Evolutionary conservation across 208 protist genomes (phyloP).

Genomic region (Phytomonas sp.): DNA sequence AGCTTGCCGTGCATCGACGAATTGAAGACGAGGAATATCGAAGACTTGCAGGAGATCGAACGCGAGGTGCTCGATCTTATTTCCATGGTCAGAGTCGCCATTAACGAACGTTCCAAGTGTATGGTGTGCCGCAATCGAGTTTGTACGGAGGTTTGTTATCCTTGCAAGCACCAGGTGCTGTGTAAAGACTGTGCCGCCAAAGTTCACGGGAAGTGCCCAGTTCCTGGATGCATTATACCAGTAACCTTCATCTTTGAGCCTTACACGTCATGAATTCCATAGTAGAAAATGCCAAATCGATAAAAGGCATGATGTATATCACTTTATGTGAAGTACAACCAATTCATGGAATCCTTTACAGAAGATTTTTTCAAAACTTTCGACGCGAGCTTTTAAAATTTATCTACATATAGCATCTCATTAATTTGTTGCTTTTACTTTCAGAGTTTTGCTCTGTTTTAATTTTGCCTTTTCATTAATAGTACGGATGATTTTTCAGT

Average conservation of each 20-base stretch:
- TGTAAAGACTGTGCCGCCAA: constrained; percentile 72
- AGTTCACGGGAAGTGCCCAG: constrained; percentile 62
- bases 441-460: background rate
- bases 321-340: background rate
- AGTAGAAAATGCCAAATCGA: background rate
- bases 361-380: background rate
- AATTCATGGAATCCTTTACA: background rate
- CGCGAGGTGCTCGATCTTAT: constrained; percentile 74
- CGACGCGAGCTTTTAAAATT: background rate
- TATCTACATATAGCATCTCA: background rate
- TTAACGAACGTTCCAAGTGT: constrained; percentile 82
- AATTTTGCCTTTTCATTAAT: background rate
- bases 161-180: constrained; percentile 85
- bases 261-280: constrained; percentile 37
- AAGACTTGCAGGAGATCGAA: constrained; percentile 81
- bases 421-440: constrained; percentile 1
- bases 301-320: background rate
- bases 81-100: constrained; percentile 52
- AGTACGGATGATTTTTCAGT: background rate
- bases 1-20: constrained; percentile 50
- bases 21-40: constrained; percentile 33
- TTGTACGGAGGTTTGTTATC: constrained; percentile 85
- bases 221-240: constrained; percentile 36
- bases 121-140: constrained; percentile 62
- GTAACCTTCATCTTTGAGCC: constrained; percentile 71